A percentile compares a stretch with the other conserved stretches of the same genome.
Conservation (phyloP, 2,329 filamentous ascomycete genomes). For the Neonectria magnoliae region DNA sequence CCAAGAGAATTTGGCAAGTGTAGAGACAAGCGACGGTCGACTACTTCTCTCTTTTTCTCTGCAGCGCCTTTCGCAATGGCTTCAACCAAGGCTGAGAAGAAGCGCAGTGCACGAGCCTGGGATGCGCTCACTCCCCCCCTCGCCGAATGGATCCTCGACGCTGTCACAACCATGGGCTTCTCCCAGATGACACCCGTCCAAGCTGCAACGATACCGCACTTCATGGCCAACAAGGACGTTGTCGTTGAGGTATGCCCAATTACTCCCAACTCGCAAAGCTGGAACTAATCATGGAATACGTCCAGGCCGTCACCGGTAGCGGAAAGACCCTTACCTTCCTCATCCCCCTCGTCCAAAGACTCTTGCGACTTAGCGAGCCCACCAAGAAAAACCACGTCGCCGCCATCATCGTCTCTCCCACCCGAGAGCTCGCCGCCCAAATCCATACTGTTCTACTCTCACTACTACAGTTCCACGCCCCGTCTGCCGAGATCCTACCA, state of each 20-base stretch:
- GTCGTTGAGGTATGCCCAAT: conserved; percentile 76
- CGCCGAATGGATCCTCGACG: conserved; percentile 82
- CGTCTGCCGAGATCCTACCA: conserved; percentile 74
- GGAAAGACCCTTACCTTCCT: conserved; percentile 91
- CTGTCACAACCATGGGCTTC: conserved; percentile 86
- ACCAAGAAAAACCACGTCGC: conserved; percentile 90
- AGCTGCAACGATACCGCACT: conserved; percentile 87
- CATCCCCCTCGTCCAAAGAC: conserved; percentile 83
- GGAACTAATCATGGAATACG: neutral
- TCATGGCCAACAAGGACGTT: conserved; percentile 90
- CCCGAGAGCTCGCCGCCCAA: conserved; percentile 87
- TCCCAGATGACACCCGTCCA: conserved; percentile 93
- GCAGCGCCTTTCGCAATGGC: conserved; percentile 40
- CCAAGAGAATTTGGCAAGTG: conserved; percentile 22
- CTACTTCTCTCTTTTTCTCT: neutral
- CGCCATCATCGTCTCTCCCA: conserved; percentile 92
- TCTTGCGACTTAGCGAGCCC: conserved; percentile 82
- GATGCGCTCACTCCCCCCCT: conserved; percentile 51
- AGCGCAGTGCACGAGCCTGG: conserved; percentile 61
- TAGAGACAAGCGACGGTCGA: neutral
- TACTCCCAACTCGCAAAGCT: neutral
- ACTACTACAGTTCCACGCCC: conserved; percentile 82
- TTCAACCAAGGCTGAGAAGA: conserved; percentile 46
- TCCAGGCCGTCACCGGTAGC: conserved; percentile 84
- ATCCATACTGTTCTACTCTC: conserved; percentile 84